Percentiles rank a stretch among this genome's conserved stretches.
phyloP scores from a whole-genome alignment of 2,329 filamentous ascomycete genomes.

The Diaporthe citri region DNA sequence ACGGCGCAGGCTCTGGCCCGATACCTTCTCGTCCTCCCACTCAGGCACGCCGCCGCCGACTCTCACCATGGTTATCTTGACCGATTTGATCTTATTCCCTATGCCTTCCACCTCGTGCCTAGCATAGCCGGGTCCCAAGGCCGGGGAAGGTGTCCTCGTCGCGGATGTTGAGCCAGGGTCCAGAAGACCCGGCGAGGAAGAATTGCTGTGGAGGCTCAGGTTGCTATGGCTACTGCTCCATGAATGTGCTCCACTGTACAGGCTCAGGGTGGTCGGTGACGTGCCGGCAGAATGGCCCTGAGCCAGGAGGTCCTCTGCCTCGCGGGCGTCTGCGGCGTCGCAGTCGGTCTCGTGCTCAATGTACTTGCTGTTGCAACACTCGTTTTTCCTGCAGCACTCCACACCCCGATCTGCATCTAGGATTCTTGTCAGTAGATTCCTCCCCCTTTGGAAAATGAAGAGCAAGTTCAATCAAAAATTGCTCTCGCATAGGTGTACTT shows the following conservation, averaged over 20 bases:
- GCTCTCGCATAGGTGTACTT: constrained; percentile 10
- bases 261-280: constrained; percentile 31
- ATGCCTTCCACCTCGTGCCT: constrained; percentile 93
- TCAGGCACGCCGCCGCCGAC: constrained; percentile 89
- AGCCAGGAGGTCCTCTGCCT: constrained; percentile 50
- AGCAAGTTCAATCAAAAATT: not conserved
- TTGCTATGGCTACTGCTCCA: constrained; percentile 40
- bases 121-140: constrained; percentile 79
- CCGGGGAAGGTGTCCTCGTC: constrained; percentile 59
- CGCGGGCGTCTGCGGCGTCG: constrained; percentile 79
- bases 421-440: not conserved
- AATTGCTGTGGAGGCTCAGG: constrained; percentile 39
- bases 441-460: not conserved
- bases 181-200: constrained; percentile 45
- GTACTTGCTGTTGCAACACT: constrained; percentile 81
- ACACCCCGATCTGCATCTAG: constrained; percentile 86
- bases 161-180: constrained; percentile 39
- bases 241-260: constrained; percentile 40
- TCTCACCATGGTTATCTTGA: constrained; percentile 83
- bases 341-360: constrained; percentile 89
- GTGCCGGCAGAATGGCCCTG: constrained; percentile 33
- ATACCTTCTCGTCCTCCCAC: constrained; percentile 81
- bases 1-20: constrained; percentile 74
- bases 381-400: constrained; percentile 82
- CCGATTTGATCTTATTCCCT: constrained; percentile 88